Evolutionary conservation across 208 protist genomes (phyloP), one percentile per base, ranked within the genome.

Genomic region (Crithidia acanthocephali): DNA sequence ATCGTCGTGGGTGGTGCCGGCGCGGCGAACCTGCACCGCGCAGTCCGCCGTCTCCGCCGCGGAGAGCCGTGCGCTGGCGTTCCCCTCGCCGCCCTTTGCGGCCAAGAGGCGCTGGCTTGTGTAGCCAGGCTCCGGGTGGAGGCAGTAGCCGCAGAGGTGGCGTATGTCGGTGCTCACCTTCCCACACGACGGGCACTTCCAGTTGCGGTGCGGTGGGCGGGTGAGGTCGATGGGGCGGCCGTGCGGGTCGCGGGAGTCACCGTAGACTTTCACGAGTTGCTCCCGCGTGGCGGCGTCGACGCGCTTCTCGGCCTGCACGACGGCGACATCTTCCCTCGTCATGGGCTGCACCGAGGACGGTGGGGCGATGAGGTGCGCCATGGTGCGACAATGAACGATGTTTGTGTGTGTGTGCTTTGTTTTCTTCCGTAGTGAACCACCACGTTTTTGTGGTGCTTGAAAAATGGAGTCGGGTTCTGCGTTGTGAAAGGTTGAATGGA

Each of bases 251-350:
- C 77, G 66, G 23, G 72, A 73, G 42, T 73, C 69, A 52, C 82
- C 82, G 48, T 85, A 84, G n/a, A 82, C 55, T 32, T 77, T 61
- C 18, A 80, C 68, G 27, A 84, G 76, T 27, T 76, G 52, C 68
- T 80, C 70, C 10, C 78, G 80, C 5, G 81, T 83, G 28, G 71
- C 75, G 13, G 80, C 68, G 66, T 90, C 84, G n/a, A 75, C 63
- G 32, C 74, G 51, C 70, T 90, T 90, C 60, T 84, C 84, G 4
- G 59, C 61, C 60, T 80, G 76, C 37, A 90, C 75, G 10, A 80
- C 35, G 11, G 68, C 57, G 6, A 74, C 72, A 27, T 86, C 74
- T 32, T 73, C 80, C 50, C 72, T 73, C 28, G 68, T 84, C 69
- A 84, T 74, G 22, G 70, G 71, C 55, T 73, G 45, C 22, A 42